Evolutionary conservation across 768 basidiomycete genomes (phyloP), one percentile per base, ranked within the genome.

Genomic region (Exidia glandulosa): DNA sequence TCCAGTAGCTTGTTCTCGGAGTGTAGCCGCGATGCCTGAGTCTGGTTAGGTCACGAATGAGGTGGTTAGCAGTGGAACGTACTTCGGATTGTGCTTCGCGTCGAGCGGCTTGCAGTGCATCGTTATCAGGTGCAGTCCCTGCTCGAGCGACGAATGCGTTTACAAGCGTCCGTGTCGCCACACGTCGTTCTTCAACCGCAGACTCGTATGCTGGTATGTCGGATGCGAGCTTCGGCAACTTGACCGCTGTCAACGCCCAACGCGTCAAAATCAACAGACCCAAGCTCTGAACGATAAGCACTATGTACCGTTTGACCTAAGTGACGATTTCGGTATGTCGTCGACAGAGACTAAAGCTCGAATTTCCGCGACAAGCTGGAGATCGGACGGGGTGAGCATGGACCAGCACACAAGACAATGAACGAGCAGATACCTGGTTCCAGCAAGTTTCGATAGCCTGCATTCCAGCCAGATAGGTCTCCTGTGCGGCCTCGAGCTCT

Each of bases 381-480:
- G 58, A 61, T 32, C 34, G 9, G 2, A 59, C n/a, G 56, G 47
- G 57, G 32, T 33, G 57, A 59, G 58, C 57, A 50, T 25, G 55
- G 33, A 30, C 30, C 60, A 5, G 37, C 52, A 37, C 5, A 6
- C 25, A 27, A 23, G 25, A 14, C 14, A 41, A 57, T 32, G 47
- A 65, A 50, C 58, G 50, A n/a, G 32, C 27, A 37, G 72, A 56
- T 71, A 91, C 87, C 77, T 88, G 86, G 57, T 79, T 76, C 90
- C 90, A 93, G 68, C 86, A 90, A 4, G 86, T 84, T 34, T 86
- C 81, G 65, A 91, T 84, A 32, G 84, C 86, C 58, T 83, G 81
- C 60, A 91, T 68, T 61, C 86, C 83, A 2, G 84, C 83, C 69
- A 90, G 86, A 65, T 83, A 86, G 23, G 79, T 81, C 57, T 72